A percentile compares a stretch with the other conserved stretches of the same genome.
Evolutionary conservation across 768 basidiomycete genomes (phyloP).

Genomic region (Lanmaoa pseudosensibilis): DNA sequence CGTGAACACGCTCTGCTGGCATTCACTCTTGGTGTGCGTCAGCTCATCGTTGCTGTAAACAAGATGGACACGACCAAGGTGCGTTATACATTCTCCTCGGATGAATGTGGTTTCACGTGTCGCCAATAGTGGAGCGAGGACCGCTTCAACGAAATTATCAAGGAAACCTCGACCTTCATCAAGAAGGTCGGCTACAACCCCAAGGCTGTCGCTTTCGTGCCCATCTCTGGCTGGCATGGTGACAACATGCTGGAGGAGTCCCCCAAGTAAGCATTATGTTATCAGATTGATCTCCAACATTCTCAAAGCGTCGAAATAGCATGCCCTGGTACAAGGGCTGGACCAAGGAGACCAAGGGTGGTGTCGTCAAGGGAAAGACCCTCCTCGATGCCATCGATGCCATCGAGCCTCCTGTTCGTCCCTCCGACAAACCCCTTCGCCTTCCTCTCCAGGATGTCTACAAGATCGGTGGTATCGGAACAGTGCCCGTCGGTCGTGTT

Average conservation of each 20-base stretch:
- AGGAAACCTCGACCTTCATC: constrained; percentile 97
- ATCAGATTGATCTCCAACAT: constrained; percentile 1
- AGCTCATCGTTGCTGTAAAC: constrained; percentile 99
- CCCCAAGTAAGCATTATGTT: constrained; percentile 60
- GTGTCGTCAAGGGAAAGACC: constrained; percentile 96
- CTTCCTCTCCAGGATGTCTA: constrained; percentile 99
- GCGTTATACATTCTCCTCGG: constrained; percentile 11
- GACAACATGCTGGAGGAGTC: constrained; percentile 99
- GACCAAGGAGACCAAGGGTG: constrained; percentile 94
- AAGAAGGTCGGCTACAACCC: constrained; percentile 99
- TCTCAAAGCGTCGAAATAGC: constrained; percentile 43
- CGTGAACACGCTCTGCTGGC: constrained; percentile 99
- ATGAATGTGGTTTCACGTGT: constrained; percentile 1
- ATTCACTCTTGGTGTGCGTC: constrained; percentile 99
- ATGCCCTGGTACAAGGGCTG: constrained; percentile 99
- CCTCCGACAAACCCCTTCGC: constrained; percentile 99
- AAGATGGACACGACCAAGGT: constrained; percentile 99
- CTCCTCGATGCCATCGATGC: constrained; percentile 99
- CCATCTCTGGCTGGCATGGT: constrained; percentile 99
- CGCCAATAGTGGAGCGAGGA: constrained; percentile 89
- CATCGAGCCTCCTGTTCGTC: constrained; percentile 96
- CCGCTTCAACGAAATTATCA: constrained; percentile 99
- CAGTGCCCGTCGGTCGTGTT: constrained; percentile 99
- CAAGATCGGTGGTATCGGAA: constrained; percentile 99
- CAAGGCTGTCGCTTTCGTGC: constrained; percentile 96